Base-by-base conservation (phyloP, 352 stramenopile genomes). In the Albugo candida region DNA sequence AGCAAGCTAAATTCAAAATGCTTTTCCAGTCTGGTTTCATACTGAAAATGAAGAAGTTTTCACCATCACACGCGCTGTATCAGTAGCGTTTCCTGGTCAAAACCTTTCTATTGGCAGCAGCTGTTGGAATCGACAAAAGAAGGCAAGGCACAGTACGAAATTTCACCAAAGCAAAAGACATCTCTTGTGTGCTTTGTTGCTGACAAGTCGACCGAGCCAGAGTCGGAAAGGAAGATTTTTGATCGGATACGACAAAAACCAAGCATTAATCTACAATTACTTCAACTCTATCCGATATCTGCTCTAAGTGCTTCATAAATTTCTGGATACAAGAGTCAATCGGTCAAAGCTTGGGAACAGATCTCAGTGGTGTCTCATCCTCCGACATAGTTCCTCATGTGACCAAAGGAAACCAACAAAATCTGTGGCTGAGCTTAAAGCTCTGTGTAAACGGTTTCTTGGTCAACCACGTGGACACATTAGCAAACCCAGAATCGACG, bases 391-490 rank as follows among this genome's bases (percentile, higher is more conserved):
- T 81, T 12, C 67, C 68, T n/a, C 76, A 81, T 27, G 11, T 83
- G 47, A 63, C 49, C 8, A 70, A 67, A 41, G 54, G 68, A 10
- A 81, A 76, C 41, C 35, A 81, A 11, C 56, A 64, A 17, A 36
- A 66, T 5, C 47, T 76, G 0, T 87, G 75, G 41, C 47, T 45
- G 5, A 67, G 65, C 45, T 75, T 63, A 53, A 78, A 67, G 21
- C 78, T 87, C 47, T 87, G 75, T 54, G 72, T 65, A 4, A 83
- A 85, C 40, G 72, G 68, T 11, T 83, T 87, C 45, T 80, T 83
- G 19, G 68, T 81, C 24, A 59, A 70, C 10, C 67, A 83, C 46
- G 36, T 67, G 1, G 61, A 78, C 35, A 79, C 63, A 0, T 47
- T 79, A 0, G 47, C 13, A 5, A 59, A 76, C 11, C 36, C 53